Percentiles rank a stretch among this genome's conserved stretches.
phyloP scores from a whole-genome alignment of 768 basidiomycete species.

The Boletellus ananas region DNA sequence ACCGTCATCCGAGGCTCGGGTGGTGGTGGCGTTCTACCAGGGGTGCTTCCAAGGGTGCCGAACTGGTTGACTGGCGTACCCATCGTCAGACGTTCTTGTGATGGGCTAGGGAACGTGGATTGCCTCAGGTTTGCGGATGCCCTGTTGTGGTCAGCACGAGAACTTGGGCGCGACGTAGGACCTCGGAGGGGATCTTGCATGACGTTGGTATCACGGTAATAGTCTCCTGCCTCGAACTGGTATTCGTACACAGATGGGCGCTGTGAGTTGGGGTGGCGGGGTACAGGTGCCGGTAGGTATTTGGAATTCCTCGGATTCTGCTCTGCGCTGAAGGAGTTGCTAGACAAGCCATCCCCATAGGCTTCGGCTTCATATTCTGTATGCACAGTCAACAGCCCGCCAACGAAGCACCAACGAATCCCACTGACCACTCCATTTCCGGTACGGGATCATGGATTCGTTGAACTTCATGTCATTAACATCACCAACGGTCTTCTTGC shows the following conservation, averaged over 20 bases:
- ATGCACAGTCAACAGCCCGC: conserved; percentile 10
- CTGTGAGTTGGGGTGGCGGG: conserved; percentile 38
- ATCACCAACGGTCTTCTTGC: conserved; percentile 52
- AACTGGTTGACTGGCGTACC: conserved; percentile 36
- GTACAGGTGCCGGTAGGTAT: conserved; percentile 33
- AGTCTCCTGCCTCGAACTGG: conserved; percentile 50
- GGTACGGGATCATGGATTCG: conserved; percentile 73
- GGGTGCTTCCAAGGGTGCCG: conserved; percentile 13
- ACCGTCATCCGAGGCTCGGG: conserved; percentile 45
- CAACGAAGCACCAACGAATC: not conserved
- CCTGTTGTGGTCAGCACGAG: conserved; percentile 31
- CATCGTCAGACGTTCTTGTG: conserved; percentile 39
- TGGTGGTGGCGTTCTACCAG: conserved; percentile 28
- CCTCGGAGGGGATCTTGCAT: conserved; percentile 33
- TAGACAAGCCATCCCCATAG: conserved; percentile 50
- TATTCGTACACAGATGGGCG: conserved; percentile 41
- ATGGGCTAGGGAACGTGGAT: conserved; percentile 24
- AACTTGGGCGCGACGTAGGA: conserved; percentile 29
- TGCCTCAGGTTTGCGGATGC: conserved; percentile 24
- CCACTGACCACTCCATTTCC: conserved; percentile 63
- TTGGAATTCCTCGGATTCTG: conserved; percentile 23
- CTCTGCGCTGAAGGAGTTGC: conserved; percentile 38
- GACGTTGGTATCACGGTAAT: conserved; percentile 53
- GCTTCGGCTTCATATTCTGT: conserved; percentile 64
- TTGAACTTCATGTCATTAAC: conserved; percentile 70